Evolutionary conservation across 2,329 filamentous ascomycete species (phyloP).

Genomic region (Cytospora piceae): DNA sequence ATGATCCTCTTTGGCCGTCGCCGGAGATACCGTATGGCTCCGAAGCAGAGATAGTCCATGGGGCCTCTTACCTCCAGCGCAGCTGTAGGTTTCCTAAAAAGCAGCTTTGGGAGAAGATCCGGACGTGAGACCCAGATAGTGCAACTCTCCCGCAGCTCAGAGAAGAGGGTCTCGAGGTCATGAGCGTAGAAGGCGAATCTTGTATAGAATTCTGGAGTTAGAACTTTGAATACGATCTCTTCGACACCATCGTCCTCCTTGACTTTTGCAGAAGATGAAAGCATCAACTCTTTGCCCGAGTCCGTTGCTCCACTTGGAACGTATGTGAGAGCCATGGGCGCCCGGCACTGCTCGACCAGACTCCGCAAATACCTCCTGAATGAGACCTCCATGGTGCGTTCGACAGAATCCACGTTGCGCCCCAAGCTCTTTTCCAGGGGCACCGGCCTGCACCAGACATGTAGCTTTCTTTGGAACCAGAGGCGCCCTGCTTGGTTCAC

Average conservation of each 20-base stretch:
- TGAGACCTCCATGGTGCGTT: slow-evolving; percentile 50
- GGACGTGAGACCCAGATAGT: slow-evolving; percentile 62
- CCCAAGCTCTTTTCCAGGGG: slow-evolving; percentile 60
- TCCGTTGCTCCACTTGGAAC: slow-evolving; percentile 52
- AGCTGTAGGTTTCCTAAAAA: slow-evolving; percentile 45
- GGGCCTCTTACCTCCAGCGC: slow-evolving; percentile 41
- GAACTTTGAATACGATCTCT: slow-evolving; percentile 58
- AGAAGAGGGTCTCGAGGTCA: slow-evolving; percentile 63
- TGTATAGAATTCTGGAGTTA: slow-evolving; percentile 70
- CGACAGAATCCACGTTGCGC: slow-evolving; percentile 54
- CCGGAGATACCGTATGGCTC: slow-evolving; percentile 49
- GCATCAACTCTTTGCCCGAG: slow-evolving; percentile 43
- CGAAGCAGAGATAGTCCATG: slow-evolving; percentile 48
- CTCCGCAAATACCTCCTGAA: slow-evolving; percentile 54
- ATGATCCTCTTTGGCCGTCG: slow-evolving; percentile 46
- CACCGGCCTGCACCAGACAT: slow-evolving; percentile 69
- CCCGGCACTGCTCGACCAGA: slow-evolving; percentile 51
- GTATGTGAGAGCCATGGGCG: slow-evolving; percentile 56
- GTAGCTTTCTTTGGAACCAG: slow-evolving; percentile 59
- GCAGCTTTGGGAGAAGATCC: slow-evolving; percentile 52
- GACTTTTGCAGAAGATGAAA: slow-evolving; percentile 37
- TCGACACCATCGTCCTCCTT: slow-evolving; percentile 34
- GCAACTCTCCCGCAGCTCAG: slow-evolving; percentile 61
- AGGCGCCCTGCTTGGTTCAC: slow-evolving; percentile 61
- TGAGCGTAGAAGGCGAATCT: slow-evolving; percentile 66